A percentile compares a stretch with the other conserved stretches of the same genome.
phyloP scores from a whole-genome alignment of 495 filamentous ascomycete species.

The Trichoderma reesei region DNA sequence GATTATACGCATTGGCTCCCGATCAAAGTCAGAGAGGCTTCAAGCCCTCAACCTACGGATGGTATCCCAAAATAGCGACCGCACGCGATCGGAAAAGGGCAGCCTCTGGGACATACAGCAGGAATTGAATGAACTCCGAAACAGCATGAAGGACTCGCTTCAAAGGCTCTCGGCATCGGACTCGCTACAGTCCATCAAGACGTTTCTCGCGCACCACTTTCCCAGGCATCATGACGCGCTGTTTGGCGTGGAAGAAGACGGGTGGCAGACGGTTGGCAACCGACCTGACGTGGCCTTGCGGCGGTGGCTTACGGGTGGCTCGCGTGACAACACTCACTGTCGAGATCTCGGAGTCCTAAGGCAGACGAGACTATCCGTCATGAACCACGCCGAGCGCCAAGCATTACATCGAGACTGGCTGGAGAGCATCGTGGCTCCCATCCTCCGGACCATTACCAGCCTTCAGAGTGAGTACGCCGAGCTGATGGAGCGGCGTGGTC shows the following conservation, averaged over 20 bases:
- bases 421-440: constrained; percentile 25
- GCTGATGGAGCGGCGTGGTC: neutral
- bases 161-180: neutral
- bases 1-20: constrained; percentile 60
- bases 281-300: neutral
- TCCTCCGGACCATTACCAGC: constrained; percentile 25
- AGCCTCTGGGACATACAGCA: neutral
- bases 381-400: neutral
- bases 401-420: constrained; percentile 36
- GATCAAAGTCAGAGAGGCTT: constrained; percentile 51
- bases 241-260: neutral
- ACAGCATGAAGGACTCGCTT: neutral
- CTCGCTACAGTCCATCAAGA: neutral
- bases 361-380: neutral
- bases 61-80: constrained; percentile 20
- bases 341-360: neutral
- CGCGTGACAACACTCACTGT: neutral
- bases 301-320: neutral
- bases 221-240: neutral
- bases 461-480: constrained; percentile 24
- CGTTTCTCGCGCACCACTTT: neutral
- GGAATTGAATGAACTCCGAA: neutral
- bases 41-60: constrained; percentile 36
- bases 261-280: neutral
- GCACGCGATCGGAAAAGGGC: constrained; percentile 24